Base-by-base conservation (phyloP, 495 filamentous ascomycete genomes). In the Lepraria neglecta region DNA sequence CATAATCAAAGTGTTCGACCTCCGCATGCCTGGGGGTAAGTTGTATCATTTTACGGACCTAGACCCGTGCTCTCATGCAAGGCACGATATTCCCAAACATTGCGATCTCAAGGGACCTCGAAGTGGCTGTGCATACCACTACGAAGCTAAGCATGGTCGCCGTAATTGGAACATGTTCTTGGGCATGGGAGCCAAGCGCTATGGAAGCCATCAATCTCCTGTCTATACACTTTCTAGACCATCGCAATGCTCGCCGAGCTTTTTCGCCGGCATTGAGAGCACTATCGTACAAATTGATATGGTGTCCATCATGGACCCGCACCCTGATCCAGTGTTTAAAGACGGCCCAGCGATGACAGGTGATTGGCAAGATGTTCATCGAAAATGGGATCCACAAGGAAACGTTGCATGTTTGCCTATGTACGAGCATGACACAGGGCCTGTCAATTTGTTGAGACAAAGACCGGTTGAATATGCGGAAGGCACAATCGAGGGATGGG, bases 1-100 rank as follows among this genome's bases (percentile, higher is more conserved):
- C 47, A 66, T 85, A 17, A 68, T 89, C 10, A 88, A 87, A 64
- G 67, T 87, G 2, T 89, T 87, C 61, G 84, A 89, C 66, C 69
- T 89, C 40, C 82, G 86, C 43, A 76, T 84, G 73, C 69, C 71
- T 11, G 80, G 76, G 9, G 73, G 70, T 6, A 58, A 56, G 10
- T 35, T 63, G 11, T 81, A 79, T 69, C 72, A 67, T 52, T 43
- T 27, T 14, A n/a, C 56, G 19, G 35, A 63, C 50, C 24, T 61
- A 45, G 9, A 54, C 53, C 19, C 42, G 11, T 44, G 42, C 19
- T 40, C 53, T 15, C 19, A 19, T 50, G 19, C 42, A 45, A 44
- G 10, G 9, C 9, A 10, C 6, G 21, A 24, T 4, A 10, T 38
- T 19, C 27, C 28, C 12, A 38, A 10, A 60, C 56, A 62, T 10